Evolutionary conservation across 352 stramenopile species (phyloP).

Genomic region (Pseudoperonospora humuli): DNA sequence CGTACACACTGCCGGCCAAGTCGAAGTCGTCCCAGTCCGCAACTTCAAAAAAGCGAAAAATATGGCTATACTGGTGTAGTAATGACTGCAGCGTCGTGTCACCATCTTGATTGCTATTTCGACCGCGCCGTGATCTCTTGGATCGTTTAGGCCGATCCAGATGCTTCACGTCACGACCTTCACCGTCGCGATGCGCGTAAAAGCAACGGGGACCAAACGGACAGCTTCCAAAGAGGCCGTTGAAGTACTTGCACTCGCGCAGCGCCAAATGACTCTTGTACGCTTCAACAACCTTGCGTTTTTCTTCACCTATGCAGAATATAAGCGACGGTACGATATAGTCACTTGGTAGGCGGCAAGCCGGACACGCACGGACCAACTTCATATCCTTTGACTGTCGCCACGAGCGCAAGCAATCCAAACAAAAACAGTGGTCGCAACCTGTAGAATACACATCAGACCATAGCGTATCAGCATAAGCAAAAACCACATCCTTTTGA

Average conservation of each 20-base stretch:
- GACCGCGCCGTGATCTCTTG: conserved; percentile 18
- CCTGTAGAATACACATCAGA: conserved; percentile 6
- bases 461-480: neutral
- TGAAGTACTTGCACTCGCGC: conserved; percentile 80
- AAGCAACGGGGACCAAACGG: conserved; percentile 69
- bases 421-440: conserved; percentile 73
- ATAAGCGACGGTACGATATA: conserved; percentile 76
- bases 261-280: conserved; percentile 73
- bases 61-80: conserved; percentile 49
- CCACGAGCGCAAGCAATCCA: conserved; percentile 66
- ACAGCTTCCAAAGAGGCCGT: conserved; percentile 54
- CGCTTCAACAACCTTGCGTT: conserved; percentile 42
- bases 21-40: conserved; percentile 47
- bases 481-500: neutral
- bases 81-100: conserved; percentile 37
- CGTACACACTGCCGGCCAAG: conserved; percentile 14
- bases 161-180: conserved; percentile 58
- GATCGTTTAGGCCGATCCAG: conserved; percentile 43
- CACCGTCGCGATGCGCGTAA: conserved; percentile 57
- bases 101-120: conserved; percentile 7
- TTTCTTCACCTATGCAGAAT: conserved; percentile 60
- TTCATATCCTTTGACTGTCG: conserved; percentile 72
- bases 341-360: conserved; percentile 55
- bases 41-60: conserved; percentile 61
- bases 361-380: conserved; percentile 50